Percentiles rank a stretch among this genome's conserved stretches.
phyloP scores from a whole-genome alignment of 768 basidiomycete genomes.

The Melanogaster broomeanus region DNA sequence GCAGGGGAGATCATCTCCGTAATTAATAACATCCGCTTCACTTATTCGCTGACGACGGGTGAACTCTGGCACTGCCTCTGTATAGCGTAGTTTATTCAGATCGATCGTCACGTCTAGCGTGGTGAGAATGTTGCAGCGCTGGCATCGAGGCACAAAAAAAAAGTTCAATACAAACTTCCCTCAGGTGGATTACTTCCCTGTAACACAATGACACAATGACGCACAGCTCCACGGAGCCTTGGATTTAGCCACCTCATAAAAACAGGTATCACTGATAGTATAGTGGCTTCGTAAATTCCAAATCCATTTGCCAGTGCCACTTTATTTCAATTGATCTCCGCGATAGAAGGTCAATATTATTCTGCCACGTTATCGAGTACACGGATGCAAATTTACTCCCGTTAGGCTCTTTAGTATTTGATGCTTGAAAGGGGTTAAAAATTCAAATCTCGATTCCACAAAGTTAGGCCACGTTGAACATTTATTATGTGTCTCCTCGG shows the following conservation, averaged over 20 bases:
- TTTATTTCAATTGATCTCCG: constrained; percentile 31
- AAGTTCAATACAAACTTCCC: neutral
- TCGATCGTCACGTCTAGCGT: neutral
- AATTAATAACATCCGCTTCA: neutral
- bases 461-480: no score
- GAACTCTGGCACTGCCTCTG: neutral
- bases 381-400: constrained; percentile 24
- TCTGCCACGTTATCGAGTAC: constrained; percentile 11
- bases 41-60: neutral
- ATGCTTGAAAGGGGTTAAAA: constrained; percentile 8
- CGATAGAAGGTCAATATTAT: constrained; percentile 10
- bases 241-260: constrained; percentile 17
- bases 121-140: neutral
- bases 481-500: constrained; percentile 24
- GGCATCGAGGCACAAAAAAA: neutral
- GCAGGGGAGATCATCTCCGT: neutral
- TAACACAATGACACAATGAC: constrained; percentile 2
- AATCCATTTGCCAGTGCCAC: constrained; percentile 9
- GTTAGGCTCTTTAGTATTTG: constrained; percentile 23
- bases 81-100: neutral
- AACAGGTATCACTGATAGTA: neutral
- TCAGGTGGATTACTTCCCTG: no score
- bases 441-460: constrained; percentile 2
- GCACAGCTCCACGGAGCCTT: constrained; percentile 26
- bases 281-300: neutral